Evolutionary conservation across 2,329 filamentous ascomycete species (phyloP).

Genomic region (Diaporthe eres): DNA sequence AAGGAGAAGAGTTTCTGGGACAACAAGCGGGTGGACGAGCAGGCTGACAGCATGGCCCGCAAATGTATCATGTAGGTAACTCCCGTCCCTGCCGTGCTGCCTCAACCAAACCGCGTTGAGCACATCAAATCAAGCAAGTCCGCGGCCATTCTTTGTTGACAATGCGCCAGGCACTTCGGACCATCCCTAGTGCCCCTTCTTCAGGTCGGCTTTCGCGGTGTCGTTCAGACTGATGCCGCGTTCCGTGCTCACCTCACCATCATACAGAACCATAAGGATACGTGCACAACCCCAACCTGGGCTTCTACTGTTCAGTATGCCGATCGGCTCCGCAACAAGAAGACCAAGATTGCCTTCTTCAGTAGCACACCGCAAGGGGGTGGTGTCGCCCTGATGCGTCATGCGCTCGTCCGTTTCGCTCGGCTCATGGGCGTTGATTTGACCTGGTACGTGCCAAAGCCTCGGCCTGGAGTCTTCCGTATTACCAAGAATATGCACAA

Average conservation of each 20-base stretch:
- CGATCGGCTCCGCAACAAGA: conserved; percentile 71
- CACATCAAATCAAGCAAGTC: conserved; percentile 6
- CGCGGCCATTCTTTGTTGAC: background rate
- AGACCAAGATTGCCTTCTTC: conserved; percentile 82
- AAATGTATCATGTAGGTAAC: conserved; percentile 79
- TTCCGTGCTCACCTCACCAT: conserved; percentile 72
- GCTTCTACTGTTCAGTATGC: conserved; percentile 74
- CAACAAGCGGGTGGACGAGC: conserved; percentile 78
- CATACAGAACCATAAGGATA: conserved; percentile 71
- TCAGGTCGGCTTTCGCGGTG: conserved; percentile 75
- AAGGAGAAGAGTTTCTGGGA: conserved; percentile 54
- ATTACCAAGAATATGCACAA: conserved; percentile 93
- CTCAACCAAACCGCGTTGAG: no score
- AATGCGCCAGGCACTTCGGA: conserved; percentile 72
- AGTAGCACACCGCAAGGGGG: conserved; percentile 87
- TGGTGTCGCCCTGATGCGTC: conserved; percentile 85
- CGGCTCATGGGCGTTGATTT: conserved; percentile 76
- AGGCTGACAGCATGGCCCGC: conserved; percentile 84
- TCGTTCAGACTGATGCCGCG: conserved; percentile 78
- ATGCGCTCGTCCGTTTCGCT: conserved; percentile 81
- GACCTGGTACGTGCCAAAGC: conserved; percentile 86
- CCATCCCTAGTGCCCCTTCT: conserved; percentile 79
- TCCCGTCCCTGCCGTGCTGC: conserved; percentile 24
- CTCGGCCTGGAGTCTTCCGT: conserved; percentile 83
- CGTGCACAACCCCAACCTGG: conserved; percentile 76